Conservation (phyloP, 371 early-diverging fungal genomes). For the Vavraia culicis region DNA sequence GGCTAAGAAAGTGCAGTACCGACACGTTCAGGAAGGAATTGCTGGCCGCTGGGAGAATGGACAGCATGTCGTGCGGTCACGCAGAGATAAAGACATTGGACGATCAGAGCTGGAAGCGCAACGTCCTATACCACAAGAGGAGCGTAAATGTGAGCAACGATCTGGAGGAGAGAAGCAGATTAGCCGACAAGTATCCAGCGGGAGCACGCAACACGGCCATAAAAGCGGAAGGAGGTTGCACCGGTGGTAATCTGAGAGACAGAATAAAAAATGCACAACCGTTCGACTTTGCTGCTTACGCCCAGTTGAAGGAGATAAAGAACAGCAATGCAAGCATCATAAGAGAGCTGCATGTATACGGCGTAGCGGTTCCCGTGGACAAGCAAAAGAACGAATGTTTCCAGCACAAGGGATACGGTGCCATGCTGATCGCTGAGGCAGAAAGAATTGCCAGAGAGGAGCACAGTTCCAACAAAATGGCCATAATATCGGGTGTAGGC, state of each 20-base stretch:
- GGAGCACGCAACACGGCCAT: background rate
- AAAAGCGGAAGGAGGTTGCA: background rate
- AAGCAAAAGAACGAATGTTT: slow-evolving; percentile 79
- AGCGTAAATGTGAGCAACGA: background rate
- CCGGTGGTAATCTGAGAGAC: background rate
- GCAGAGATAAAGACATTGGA: no score
- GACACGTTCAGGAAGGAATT: slow-evolving; percentile 76
- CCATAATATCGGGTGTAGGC: slow-evolving; percentile 90
- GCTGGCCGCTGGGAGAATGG: slow-evolving; percentile 26
- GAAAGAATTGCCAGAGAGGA: slow-evolving; percentile 92
- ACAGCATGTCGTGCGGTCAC: background rate
- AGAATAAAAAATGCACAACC: no score
- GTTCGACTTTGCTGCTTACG: no score
- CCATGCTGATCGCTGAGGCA: slow-evolving; percentile 91
- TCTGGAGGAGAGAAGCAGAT: background rate
- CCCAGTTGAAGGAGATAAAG: background rate
- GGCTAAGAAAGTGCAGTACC: slow-evolving; percentile 74
- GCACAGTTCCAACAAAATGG: slow-evolving; percentile 75
- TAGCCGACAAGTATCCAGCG: no score
- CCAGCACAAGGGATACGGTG: slow-evolving; percentile 98
- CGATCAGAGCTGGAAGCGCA: background rate
- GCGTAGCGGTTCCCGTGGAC: slow-evolving; percentile 81
- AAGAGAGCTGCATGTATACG: slow-evolving; percentile 95
- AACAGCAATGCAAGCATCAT: slow-evolving; percentile 54
- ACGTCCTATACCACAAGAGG: background rate